phyloP scores from a whole-genome alignment of 441 rosid species.

The Rhodomyrtus psidioides region DNA sequence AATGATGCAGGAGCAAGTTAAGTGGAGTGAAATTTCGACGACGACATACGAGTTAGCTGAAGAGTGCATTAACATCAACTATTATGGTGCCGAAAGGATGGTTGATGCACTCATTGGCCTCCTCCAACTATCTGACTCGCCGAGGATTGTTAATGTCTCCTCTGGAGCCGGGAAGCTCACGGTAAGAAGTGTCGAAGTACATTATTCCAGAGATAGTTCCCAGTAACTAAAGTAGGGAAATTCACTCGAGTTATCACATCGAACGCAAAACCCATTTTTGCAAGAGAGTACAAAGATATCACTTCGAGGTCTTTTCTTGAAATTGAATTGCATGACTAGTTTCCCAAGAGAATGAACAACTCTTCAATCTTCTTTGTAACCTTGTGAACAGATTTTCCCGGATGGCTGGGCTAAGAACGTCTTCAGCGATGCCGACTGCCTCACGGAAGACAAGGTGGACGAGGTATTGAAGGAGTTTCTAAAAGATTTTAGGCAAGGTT shows the following conservation, averaged over 20 bases:
- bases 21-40: not conserved
- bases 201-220: not conserved
- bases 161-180: constrained; percentile 21
- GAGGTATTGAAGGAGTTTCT: constrained; percentile 18
- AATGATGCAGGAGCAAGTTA: not conserved
- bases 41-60: not conserved
- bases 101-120: constrained; percentile 15
- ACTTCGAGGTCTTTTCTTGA: not conserved
- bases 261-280: not conserved
- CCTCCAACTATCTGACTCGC: constrained; percentile 26
- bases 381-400: not conserved
- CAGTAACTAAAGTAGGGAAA: not conserved
- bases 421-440: constrained; percentile 12
- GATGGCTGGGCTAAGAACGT: constrained; percentile 7
- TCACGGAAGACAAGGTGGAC: constrained; percentile 27
- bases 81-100: not conserved
- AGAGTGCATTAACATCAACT: not conserved
- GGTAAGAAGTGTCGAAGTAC: constrained; percentile 6
- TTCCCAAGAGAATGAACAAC: not conserved
- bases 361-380: not conserved
- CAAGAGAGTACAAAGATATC: not conserved
- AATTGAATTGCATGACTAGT: not conserved
- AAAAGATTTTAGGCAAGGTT: constrained; percentile 21
- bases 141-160: constrained; percentile 36
- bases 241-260: not conserved